These are phyloP conservation scores for Coelastrella sp. DNA, from an alignment of 139 green algal genomes.

Conservation along the genomic window DNA sequence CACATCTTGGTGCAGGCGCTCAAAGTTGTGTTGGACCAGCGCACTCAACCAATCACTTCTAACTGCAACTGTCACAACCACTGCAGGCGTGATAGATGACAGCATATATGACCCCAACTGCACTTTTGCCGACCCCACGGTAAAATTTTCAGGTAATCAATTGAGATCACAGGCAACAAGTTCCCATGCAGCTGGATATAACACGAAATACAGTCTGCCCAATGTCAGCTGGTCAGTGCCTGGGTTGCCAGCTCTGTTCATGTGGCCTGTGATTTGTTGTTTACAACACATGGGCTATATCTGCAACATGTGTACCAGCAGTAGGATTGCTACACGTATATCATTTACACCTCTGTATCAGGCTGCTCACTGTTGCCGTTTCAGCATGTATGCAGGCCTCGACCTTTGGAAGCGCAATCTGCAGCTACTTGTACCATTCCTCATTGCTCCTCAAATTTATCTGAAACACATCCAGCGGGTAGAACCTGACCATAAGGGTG, in stretches of 20 bases:
- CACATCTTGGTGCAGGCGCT: too few species aligned
- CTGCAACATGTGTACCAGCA: background rate
- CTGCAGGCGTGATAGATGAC: conserved; percentile 55
- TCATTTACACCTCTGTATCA: background rate
- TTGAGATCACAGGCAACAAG: background rate
- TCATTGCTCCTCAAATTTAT: conserved; percentile 50
- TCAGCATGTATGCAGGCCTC: conserved; percentile 43
- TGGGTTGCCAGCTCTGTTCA: too few species aligned
- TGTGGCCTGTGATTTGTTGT: background rate
- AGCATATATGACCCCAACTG: conserved; percentile 62
- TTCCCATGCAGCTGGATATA: too few species aligned
- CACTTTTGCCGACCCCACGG: conserved; percentile 67
- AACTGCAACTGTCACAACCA: too few species aligned
- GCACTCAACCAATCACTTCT: too few species aligned
- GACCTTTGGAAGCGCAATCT: conserved; percentile 69
- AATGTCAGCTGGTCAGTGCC: too few species aligned
- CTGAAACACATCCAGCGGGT: conserved; percentile 15
- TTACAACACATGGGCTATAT: background rate
- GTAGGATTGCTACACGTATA: too few species aligned
- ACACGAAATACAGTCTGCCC: too few species aligned
- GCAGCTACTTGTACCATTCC: conserved; percentile 63
- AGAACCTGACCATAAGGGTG: background rate
- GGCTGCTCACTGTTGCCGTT: background rate
- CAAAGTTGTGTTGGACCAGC: too few species aligned
- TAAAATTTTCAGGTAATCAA: conserved; percentile 38